A percentile compares a stretch with the other conserved stretches of the same genome.
phyloP scores from a whole-genome alignment of 345 rosid genomes.

The Atalantia buxifolia region DNA sequence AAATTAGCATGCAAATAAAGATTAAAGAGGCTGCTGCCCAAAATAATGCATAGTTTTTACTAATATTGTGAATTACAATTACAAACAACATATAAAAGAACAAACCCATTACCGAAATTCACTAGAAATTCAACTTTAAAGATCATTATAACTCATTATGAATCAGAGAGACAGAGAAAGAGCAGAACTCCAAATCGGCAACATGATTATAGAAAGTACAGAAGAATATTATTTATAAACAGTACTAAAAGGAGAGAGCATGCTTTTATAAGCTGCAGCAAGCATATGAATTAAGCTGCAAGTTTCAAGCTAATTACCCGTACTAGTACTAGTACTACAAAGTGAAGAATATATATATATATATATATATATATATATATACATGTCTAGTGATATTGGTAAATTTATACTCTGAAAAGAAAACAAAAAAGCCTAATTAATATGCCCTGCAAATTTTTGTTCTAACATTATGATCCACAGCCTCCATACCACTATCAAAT shows the following conservation, averaged over 20 bases:
- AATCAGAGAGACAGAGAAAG: background rate
- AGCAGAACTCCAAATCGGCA: background rate
- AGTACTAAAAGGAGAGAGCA: background rate
- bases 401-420: background rate
- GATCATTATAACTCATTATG: no score
- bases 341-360: background rate
- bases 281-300: background rate
- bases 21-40: no score
- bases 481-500: background rate
- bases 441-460: background rate
- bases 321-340: background rate
- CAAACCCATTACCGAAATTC: no score
- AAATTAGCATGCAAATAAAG: no score
- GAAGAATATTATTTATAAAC: background rate
- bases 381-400: background rate
- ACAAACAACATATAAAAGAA: no score
- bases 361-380: no score
- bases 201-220: background rate
- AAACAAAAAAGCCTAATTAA: background rate
- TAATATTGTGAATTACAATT: no score
- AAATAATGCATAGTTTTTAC: no score
- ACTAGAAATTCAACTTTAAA: no score
- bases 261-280: background rate
- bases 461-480: background rate
- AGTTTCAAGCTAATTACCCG: background rate